These are phyloP conservation scores for Lactarius vividus DNA, from an alignment of 768 basidiomycete species.

Conservation along the genomic window DNA sequence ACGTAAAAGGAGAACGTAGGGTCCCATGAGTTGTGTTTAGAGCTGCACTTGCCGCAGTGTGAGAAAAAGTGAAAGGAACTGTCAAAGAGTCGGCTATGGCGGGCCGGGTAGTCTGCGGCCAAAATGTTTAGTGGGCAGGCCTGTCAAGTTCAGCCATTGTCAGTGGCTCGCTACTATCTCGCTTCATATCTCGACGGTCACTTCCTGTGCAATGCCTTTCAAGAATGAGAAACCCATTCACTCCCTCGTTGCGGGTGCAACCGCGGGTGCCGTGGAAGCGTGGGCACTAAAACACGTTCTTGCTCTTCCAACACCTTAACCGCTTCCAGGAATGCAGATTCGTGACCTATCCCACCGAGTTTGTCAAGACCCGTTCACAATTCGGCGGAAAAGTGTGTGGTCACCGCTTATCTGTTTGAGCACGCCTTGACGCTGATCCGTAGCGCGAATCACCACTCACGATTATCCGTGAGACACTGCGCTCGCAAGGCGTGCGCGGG, in stretches of 20 bases:
- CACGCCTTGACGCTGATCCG: not conserved
- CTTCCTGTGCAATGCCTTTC: constrained; percentile 39
- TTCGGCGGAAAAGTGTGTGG: constrained; percentile 70
- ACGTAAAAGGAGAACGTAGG: constrained; percentile 44
- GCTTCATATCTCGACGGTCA: no score
- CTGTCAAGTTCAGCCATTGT: not conserved
- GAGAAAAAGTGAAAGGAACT: no score
- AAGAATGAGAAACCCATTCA: constrained; percentile 81
- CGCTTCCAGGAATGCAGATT: constrained; percentile 53
- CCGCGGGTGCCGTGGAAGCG: constrained; percentile 93
- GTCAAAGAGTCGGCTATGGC: not conserved
- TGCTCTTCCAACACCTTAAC: constrained; percentile 31
- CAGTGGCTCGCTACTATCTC: not conserved
- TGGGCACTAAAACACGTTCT: constrained; percentile 39
- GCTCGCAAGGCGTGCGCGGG: constrained; percentile 71
- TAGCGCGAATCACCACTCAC: constrained; percentile 68
- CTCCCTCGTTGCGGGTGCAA: constrained; percentile 86
- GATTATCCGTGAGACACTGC: constrained; percentile 73
- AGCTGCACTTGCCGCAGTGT: not conserved
- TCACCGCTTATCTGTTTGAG: not conserved
- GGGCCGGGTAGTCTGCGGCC: not conserved
- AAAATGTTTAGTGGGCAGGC: not conserved
- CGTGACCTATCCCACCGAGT: constrained; percentile 87
- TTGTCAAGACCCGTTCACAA: constrained; percentile 91
- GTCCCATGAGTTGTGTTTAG: constrained; percentile 9